phyloP scores from a whole-genome alignment of 371 early-diverging fungal genomes.

The Parasitella parasitica region DNA sequence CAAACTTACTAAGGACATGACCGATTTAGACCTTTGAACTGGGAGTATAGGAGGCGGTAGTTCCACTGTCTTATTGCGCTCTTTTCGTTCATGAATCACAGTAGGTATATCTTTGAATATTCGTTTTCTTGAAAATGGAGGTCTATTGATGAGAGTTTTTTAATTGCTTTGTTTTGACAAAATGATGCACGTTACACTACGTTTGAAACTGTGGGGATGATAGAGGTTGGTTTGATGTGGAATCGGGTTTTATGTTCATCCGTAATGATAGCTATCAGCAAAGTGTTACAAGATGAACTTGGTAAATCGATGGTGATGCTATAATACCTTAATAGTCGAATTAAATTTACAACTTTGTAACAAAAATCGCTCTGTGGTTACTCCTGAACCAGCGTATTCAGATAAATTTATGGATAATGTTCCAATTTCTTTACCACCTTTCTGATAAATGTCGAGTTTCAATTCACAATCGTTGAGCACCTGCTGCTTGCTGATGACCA shows the following conservation, averaged over 20 bases:
- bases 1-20: constrained; percentile 31
- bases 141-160: constrained; percentile 6
- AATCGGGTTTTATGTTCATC: constrained; percentile 44
- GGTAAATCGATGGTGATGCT: background rate
- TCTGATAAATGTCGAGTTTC: constrained; percentile 56
- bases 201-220: constrained; percentile 32
- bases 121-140: constrained; percentile 32
- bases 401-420: constrained; percentile 42
- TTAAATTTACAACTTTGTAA: constrained; percentile 52
- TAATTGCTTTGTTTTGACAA: background rate
- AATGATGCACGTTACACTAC: constrained; percentile 22
- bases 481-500: constrained; percentile 58
- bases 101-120: constrained; percentile 36
- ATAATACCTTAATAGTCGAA: constrained; percentile 6
- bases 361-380: constrained; percentile 38
- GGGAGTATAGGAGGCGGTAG: background rate
- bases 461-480: constrained; percentile 60
- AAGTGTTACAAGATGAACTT: background rate
- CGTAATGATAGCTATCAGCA: constrained; percentile 38
- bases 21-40: constrained; percentile 27
- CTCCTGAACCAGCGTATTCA: constrained; percentile 41
- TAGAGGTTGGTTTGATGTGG: constrained; percentile 4
- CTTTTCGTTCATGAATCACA: constrained; percentile 25
- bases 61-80: background rate
- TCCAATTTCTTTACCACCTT: constrained; percentile 61